Percentiles rank a stretch among this genome's conserved stretches.
These are phyloP conservation scores for Solanum arcanum DNA, from an alignment of 257 asterid species.

Conservation along the genomic window DNA sequence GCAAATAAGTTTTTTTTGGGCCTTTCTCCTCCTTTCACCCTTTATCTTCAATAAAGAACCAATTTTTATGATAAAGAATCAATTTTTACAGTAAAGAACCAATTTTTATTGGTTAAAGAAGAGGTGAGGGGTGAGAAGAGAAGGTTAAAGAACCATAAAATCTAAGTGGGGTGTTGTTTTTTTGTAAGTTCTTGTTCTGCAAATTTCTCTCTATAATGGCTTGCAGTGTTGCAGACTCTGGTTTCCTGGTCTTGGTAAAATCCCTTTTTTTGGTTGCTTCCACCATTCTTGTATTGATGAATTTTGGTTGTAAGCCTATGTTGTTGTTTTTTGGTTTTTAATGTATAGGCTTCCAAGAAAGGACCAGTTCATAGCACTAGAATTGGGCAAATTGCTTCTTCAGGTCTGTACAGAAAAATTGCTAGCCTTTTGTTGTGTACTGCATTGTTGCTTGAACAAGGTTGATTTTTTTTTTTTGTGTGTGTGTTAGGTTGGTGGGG, in stretches of 20 bases:
- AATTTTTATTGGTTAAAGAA: background rate
- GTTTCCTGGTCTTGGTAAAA: conserved; percentile 53
- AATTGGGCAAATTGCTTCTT: conserved; percentile 31
- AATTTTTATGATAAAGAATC: background rate
- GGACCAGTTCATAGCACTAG: conserved; percentile 37
- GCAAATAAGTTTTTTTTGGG: background rate
- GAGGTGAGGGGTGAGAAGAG: background rate
- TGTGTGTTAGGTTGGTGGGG: too few relatives aligned
- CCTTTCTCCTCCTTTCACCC: background rate
- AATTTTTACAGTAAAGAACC: background rate
- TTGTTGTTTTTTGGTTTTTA: background rate
- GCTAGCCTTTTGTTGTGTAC: background rate
- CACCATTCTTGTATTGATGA: background rate
- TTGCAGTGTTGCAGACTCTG: conserved; percentile 46
- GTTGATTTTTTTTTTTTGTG: background rate
- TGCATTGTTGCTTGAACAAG: background rate
- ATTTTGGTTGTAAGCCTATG: background rate
- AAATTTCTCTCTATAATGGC: conserved; percentile 31
- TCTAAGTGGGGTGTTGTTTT: background rate
- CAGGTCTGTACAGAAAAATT: conserved; percentile 23
- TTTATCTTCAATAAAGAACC: background rate
- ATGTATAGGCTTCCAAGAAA: conserved; percentile 41
- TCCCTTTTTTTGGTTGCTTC: background rate
- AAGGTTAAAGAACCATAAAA: background rate
- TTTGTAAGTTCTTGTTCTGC: background rate